Evolutionary conservation across 306 rosid species (phyloP), one percentile per base, ranked within the genome.

Genomic region (Citrullus mucosospermus): DNA sequence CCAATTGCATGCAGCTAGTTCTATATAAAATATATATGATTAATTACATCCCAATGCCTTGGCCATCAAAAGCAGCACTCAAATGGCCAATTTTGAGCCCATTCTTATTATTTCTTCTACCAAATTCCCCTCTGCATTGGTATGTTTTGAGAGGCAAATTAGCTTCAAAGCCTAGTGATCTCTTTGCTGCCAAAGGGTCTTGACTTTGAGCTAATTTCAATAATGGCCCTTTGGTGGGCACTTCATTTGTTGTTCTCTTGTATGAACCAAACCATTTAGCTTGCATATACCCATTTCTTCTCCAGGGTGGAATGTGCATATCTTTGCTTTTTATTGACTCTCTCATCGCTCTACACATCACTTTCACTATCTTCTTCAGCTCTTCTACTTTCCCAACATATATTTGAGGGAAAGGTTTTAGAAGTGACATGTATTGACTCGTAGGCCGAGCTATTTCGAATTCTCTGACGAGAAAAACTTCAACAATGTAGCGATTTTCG

Each of bases 361-460:
- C 70, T 81, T 80, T 83, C 78, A 83, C 93, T 38, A 92, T 80
- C 75, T 66, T 73, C 81, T 92, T 89, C 36, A 91, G 77, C 38
- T 88, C 91, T 10, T 86, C 90, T 17, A 79, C 85, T 89, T 85
- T 82, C 0, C 92, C 97, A 9, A 91, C 87, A 63, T 83, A 95
- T 50, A 88, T 86, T 12, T 1, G 11, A 0, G 98, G 98, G 43
- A 92, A 84, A 39, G 85, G 63, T 16, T 88, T 69, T 8, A 91
- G 80, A n/a, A 92, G 36, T 0, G 93, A 82, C 5, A 89, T 48
- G 78, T 88, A 92, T 68, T 80, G 85, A 9, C 8, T 32, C 0
- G 96, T 91, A 4, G 99, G 89, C 8, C 99, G 97, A 46, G 96
- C 99, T 54, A 95, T 87, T 63, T 87, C 86, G 11, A 92, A 95